These are phyloP conservation scores for Hypoxylon sp. DNA, from an alignment of 2,329 filamentous ascomycete species.

Conservation along the genomic window DNA sequence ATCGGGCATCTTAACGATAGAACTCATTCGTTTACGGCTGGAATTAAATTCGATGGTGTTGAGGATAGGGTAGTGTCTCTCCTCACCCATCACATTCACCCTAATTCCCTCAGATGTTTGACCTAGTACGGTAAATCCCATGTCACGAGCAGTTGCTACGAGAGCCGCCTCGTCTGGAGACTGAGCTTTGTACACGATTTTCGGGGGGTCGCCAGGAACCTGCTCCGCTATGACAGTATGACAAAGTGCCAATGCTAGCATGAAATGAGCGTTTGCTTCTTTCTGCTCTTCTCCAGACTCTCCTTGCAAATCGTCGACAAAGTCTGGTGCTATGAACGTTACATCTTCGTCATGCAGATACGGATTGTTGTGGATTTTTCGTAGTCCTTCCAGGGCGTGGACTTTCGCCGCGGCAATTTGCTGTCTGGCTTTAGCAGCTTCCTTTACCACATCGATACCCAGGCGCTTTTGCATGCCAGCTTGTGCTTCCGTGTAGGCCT, in stretches of 20 bases:
- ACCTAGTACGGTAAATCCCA: conserved; percentile 93
- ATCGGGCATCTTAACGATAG: conserved; percentile 95
- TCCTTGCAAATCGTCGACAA: conserved; percentile 85
- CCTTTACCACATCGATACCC: conserved; percentile 87
- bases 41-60: conserved; percentile 99
- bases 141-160: conserved; percentile 93
- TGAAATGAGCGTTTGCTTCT: conserved; percentile 86
- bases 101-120: conserved; percentile 84
- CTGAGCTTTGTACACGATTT: conserved; percentile 95
- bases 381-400: conserved; percentile 79
- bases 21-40: conserved; percentile 96
- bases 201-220: conserved; percentile 89
- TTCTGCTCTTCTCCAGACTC: conserved; percentile 83
- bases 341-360: conserved; percentile 91
- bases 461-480: conserved; percentile 94
- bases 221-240: conserved; percentile 96
- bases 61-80: conserved; percentile 86
- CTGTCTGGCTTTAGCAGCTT: conserved; percentile 77
- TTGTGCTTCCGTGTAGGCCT: conserved; percentile 97
- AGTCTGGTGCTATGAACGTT: conserved; percentile 93
- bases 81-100: conserved; percentile 88
- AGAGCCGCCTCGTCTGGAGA: conserved; percentile 96
- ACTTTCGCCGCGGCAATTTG: conserved; percentile 85
- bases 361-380: conserved; percentile 87
- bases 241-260: conserved; percentile 95